These are phyloP conservation scores for Lentinus brumalis DNA, from an alignment of 768 basidiomycete genomes.

Conservation along the genomic window DNA sequence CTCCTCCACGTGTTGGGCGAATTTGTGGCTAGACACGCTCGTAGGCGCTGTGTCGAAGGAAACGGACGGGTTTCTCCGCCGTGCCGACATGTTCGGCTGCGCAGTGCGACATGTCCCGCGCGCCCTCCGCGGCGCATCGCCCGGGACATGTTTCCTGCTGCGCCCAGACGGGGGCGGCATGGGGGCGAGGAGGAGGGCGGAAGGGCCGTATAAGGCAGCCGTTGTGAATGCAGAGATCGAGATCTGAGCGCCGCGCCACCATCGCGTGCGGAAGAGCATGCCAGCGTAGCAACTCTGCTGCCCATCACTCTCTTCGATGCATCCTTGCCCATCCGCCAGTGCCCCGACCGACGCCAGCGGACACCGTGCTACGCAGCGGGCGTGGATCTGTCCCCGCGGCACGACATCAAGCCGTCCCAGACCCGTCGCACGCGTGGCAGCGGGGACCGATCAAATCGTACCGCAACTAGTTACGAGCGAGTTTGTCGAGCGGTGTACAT, in stretches of 20 bases:
- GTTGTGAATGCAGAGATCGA: conserved; percentile 8
- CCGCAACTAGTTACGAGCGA: not conserved
- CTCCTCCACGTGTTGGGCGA: not conserved
- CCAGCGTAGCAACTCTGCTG: not conserved
- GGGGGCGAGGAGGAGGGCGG: not conserved
- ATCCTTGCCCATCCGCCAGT: not conserved
- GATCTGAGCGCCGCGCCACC: conserved; percentile 2
- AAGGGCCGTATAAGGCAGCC: conserved; percentile 4
- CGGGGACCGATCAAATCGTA: not conserved
- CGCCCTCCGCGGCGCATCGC: too few species aligned
- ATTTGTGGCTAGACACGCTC: not conserved
- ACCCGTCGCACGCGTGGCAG: not conserved
- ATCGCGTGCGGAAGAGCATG: not conserved
- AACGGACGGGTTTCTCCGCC: conserved; percentile 13
- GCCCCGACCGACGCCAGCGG: not conserved
- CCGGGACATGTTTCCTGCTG: too few species aligned
- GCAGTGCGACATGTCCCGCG: not conserved
- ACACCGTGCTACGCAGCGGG: not conserved
- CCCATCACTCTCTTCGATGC: not conserved
- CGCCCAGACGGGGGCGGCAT: too few species aligned
- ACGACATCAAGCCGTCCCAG: not conserved
- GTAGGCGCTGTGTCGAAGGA: conserved; percentile 12
- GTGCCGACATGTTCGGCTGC: conserved; percentile 8
- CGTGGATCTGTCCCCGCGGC: not conserved
- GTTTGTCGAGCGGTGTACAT: not conserved